Evolutionary conservation across 2,329 filamentous ascomycete genomes (phyloP).

Genomic region (Neonectria magnoliae): DNA sequence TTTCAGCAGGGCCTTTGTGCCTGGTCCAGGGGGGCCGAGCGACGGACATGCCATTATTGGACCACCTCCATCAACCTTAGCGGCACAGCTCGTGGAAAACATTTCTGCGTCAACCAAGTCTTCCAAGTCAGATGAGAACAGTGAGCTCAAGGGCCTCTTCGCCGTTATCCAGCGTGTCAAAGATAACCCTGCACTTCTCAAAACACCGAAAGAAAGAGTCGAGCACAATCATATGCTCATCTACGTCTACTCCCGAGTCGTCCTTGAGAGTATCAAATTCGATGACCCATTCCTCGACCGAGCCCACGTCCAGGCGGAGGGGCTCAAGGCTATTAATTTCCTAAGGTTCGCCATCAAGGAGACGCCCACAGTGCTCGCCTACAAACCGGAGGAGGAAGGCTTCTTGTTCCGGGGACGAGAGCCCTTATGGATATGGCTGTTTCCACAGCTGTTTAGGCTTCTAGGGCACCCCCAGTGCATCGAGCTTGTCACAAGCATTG

Average conservation of each 20-base stretch:
- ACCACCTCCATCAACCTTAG: constrained; percentile 81
- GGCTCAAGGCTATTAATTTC: constrained; percentile 79
- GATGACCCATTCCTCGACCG: constrained; percentile 74
- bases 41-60: constrained; percentile 32
- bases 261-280: constrained; percentile 74
- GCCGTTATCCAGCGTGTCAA: constrained; percentile 65
- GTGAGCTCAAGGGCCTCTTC: constrained; percentile 78
- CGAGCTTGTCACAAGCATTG: constrained; percentile 61
- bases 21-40: constrained; percentile 31
- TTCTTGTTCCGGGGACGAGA: constrained; percentile 66
- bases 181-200: constrained; percentile 63
- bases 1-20: constrained; percentile 31
- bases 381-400: constrained; percentile 50
- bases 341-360: constrained; percentile 79
- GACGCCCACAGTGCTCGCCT: constrained; percentile 74
- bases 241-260: constrained; percentile 82
- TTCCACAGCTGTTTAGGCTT: constrained; percentile 66
- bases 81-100: constrained; percentile 86
- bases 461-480: constrained; percentile 63
- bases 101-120: constrained; percentile 73
- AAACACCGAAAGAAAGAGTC: constrained; percentile 71
- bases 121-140: constrained; percentile 71
- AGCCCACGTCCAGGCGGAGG: constrained; percentile 66
- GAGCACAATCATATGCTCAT: constrained; percentile 87
- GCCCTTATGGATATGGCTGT: constrained; percentile 73